phyloP scores from a whole-genome alignment of 2,329 filamentous ascomycete genomes.

The Dryadomyces quercivorus region DNA sequence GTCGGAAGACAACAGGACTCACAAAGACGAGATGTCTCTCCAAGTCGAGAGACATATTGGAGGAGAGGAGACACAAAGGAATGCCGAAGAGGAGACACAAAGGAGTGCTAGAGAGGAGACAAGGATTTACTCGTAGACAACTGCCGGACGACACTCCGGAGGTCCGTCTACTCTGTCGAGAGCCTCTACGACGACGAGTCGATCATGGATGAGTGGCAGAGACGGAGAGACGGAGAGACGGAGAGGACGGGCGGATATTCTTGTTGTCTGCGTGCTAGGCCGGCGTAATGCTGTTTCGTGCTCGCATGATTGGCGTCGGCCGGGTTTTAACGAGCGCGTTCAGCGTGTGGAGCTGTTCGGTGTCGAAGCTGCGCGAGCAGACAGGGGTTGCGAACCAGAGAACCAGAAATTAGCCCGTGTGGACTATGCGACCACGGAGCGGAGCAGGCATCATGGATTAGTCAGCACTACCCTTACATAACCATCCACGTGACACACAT shows the following conservation, averaged over 20 bases:
- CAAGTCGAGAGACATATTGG: slow-evolving; percentile 57
- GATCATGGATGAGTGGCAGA: neutral
- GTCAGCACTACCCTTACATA: neutral
- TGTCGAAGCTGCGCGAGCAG: neutral
- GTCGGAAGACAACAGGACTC: slow-evolving; percentile 22
- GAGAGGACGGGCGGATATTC: neutral
- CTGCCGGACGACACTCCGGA: no score
- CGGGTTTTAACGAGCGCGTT: neutral
- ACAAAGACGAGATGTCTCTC: slow-evolving; percentile 77
- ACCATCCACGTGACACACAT: no score
- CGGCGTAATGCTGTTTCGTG: neutral
- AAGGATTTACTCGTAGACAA: no score
- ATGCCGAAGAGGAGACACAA: neutral
- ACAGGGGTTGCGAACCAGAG: neutral
- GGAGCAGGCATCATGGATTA: no score
- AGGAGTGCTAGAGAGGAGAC: neutral
- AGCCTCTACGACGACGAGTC: neutral
- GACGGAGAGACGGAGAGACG: neutral
- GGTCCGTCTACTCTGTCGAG: neutral
- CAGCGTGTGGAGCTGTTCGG: neutral
- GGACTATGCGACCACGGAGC: no score
- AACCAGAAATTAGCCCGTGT: neutral
- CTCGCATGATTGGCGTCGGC: slow-evolving; percentile 6
- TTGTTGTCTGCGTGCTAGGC: neutral
- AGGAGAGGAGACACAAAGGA: neutral